phyloP scores from a whole-genome alignment of 2,329 filamentous ascomycete genomes.

The Penicillium verrucosum region DNA sequence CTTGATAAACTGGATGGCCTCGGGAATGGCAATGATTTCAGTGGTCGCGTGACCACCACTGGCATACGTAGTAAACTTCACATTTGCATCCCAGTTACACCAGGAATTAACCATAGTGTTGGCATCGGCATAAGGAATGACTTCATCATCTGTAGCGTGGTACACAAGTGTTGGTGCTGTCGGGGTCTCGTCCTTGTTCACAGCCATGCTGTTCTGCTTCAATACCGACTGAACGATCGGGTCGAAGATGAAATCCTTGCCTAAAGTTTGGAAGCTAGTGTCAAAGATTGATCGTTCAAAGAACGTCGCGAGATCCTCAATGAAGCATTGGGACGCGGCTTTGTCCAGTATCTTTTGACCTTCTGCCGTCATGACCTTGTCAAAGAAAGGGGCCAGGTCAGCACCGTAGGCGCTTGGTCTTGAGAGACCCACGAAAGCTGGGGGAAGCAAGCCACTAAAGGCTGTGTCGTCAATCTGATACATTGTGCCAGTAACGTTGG shows the following conservation, averaged over 20 bases:
- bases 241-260: slow-evolving; percentile 12
- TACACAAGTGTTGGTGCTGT: slow-evolving; percentile 28
- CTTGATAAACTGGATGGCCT: slow-evolving; percentile 22
- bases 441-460: slow-evolving; percentile 27
- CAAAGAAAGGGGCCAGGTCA: slow-evolving; percentile 19
- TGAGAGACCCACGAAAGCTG: slow-evolving; percentile 23
- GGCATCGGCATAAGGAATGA: slow-evolving; percentile 25
- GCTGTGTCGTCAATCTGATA: slow-evolving; percentile 20
- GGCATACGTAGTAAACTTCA: slow-evolving; percentile 26
- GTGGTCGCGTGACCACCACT: slow-evolving; percentile 27
- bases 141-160: slow-evolving; percentile 25
- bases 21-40: slow-evolving; percentile 21
- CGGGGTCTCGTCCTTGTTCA: slow-evolving; percentile 21
- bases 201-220: slow-evolving; percentile 19
- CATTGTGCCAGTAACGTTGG: slow-evolving; percentile 28
- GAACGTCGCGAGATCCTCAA: slow-evolving; percentile 18
- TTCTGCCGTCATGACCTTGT: slow-evolving; percentile 16
- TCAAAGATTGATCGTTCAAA: slow-evolving; percentile 22
- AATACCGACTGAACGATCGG: slow-evolving; percentile 14
- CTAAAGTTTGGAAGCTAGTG: slow-evolving; percentile 22
- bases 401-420: slow-evolving; percentile 26
- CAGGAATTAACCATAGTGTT: slow-evolving; percentile 21
- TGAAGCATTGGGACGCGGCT: slow-evolving; percentile 17
- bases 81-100: slow-evolving; percentile 21
- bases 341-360: slow-evolving; percentile 18